Evolutionary conservation across 306 rosid genomes (phyloP).

Genomic region (Luffa acutangula): DNA sequence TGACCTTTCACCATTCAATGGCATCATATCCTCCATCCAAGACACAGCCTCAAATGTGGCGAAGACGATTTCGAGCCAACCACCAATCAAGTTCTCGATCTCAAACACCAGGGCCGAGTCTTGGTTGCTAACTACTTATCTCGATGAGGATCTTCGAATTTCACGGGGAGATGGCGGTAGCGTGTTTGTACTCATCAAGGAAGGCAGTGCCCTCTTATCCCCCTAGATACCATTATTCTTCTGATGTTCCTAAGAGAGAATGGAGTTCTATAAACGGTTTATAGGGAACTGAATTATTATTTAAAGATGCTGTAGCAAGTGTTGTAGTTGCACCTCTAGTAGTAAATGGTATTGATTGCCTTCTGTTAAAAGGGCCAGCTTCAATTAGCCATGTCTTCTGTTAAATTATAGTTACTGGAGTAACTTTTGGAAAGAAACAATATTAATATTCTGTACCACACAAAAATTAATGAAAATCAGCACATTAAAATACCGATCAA

Average conservation of each 20-base stretch:
- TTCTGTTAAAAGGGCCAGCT: background rate
- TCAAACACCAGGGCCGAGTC: constrained; percentile 50
- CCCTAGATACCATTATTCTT: background rate
- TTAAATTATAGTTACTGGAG: background rate
- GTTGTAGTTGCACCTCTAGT: background rate
- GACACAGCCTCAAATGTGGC: constrained; percentile 76
- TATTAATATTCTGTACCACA: background rate
- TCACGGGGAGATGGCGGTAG: constrained; percentile 69
- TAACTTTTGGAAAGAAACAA: background rate
- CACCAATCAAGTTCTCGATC: constrained; percentile 70
- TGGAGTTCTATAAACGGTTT: background rate
- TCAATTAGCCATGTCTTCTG: background rate
- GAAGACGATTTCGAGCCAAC: constrained; percentile 56
- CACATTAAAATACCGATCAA: background rate
- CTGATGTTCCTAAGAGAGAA: background rate
- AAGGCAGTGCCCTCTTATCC: constrained; percentile 51
- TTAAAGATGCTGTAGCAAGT: background rate
- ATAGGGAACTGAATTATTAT: background rate
- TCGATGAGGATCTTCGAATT: constrained; percentile 74
- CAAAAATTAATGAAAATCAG: background rate
- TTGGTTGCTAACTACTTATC: constrained; percentile 80
- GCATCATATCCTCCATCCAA: constrained; percentile 55
- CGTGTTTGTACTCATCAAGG: constrained; percentile 78
- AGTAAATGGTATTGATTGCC: background rate
- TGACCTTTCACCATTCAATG: constrained; percentile 63